phyloP scores from a whole-genome alignment of 495 filamentous ascomycete species.

The Aspergillus saccharolyticus region DNA sequence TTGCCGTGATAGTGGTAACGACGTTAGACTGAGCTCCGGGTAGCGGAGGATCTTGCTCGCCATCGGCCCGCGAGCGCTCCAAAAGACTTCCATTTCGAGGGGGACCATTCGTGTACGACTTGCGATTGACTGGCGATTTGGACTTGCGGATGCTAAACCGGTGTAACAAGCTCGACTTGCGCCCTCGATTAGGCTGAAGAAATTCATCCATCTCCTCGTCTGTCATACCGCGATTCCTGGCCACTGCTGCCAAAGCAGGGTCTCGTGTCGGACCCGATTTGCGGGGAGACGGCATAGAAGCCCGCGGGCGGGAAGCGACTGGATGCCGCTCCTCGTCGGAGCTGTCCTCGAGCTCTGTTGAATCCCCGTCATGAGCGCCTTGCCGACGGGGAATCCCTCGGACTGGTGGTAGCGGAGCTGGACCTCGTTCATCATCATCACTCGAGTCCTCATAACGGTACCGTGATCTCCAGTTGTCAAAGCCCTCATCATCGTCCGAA shows the following conservation, averaged over 20 bases:
- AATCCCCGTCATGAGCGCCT: constrained; percentile 53
- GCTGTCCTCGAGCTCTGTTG: constrained; percentile 65
- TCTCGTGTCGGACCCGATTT: constrained; percentile 14
- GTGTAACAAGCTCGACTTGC: constrained; percentile 36
- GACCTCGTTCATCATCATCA: constrained; percentile 55
- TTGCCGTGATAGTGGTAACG: constrained; percentile 20
- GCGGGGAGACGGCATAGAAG: constrained; percentile 6
- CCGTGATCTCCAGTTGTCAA: constrained; percentile 39
- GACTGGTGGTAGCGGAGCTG: constrained; percentile 49
- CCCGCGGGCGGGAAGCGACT: constrained; percentile 6
- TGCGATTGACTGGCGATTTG: constrained; percentile 31
- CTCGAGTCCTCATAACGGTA: constrained; percentile 82
- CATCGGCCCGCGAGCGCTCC: constrained; percentile 33
- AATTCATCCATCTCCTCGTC: constrained; percentile 37
- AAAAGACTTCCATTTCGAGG: constrained; percentile 30
- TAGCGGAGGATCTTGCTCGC: constrained; percentile 18
- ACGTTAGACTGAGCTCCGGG: constrained; percentile 14
- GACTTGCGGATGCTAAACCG: constrained; percentile 37
- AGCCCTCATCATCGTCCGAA: constrained; percentile 63
- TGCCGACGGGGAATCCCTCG: constrained; percentile 57
- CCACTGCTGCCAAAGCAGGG: constrained; percentile 38
- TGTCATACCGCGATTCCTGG: constrained; percentile 39
- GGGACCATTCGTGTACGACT: constrained; percentile 23
- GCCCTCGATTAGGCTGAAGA: constrained; percentile 31
- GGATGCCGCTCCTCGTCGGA: constrained; percentile 38